These are phyloP conservation scores for Ramichloridium luteum DNA, from an alignment of 2,329 filamentous ascomycete species.

Conservation along the genomic window DNA sequence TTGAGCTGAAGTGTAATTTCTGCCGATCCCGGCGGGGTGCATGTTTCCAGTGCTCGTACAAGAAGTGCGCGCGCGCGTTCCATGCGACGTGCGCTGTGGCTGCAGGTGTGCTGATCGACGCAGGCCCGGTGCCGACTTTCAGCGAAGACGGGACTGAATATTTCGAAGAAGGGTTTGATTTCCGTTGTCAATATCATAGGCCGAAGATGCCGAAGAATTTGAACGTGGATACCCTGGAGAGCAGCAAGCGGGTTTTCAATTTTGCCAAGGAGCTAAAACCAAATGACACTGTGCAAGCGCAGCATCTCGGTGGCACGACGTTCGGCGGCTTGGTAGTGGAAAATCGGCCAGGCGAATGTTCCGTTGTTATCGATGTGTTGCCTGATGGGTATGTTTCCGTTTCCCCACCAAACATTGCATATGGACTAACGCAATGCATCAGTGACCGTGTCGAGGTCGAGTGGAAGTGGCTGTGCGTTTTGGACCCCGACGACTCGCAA, in stretches of 20 bases:
- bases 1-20: constrained; percentile 88
- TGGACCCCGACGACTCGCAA: constrained; percentile 57
- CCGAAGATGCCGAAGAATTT: constrained; percentile 68
- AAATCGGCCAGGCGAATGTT: constrained; percentile 65
- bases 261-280: constrained; percentile 56
- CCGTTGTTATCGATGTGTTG: constrained; percentile 66
- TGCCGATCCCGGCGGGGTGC: constrained; percentile 91
- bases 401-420: constrained; percentile 1
- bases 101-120: constrained; percentile 83
- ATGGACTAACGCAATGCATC: constrained; percentile 7
- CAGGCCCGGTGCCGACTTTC: constrained; percentile 73
- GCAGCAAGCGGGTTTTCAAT: constrained; percentile 53
- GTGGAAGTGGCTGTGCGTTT: constrained; percentile 71
- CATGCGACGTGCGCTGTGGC: constrained; percentile 90
- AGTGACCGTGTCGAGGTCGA: constrained; percentile 67
- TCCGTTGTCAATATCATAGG: constrained; percentile 88
- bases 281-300: constrained; percentile 75
- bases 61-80: constrained; percentile 87
- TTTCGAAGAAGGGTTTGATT: constrained; percentile 80
- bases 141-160: constrained; percentile 87
- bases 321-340: constrained; percentile 82
- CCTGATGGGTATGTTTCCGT: constrained; percentile 59
- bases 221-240: constrained; percentile 49
- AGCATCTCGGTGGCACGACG: constrained; percentile 72
- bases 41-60: constrained; percentile 91